phyloP scores from a whole-genome alignment of 257 asterid genomes.

The Thymus quinquecostatus region DNA sequence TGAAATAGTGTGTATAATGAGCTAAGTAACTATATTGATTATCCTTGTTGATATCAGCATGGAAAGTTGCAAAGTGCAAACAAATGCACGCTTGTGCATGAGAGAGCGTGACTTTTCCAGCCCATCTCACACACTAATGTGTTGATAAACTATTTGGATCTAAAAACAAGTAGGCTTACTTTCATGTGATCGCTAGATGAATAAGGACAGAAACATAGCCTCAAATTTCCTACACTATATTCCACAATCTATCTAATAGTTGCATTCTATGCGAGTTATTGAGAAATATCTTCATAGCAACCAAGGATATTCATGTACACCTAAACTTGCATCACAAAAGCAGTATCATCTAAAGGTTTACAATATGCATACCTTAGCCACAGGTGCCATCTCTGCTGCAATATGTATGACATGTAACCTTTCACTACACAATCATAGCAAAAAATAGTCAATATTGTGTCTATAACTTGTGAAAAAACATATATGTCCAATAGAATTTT shows the following conservation, averaged over 20 bases:
- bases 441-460: conserved; percentile 36
- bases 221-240: conserved; percentile 3
- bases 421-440: conserved; percentile 52
- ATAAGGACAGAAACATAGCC: conserved; percentile 4
- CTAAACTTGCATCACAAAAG: conserved; percentile 10
- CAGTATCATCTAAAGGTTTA: conserved; percentile 20
- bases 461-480: conserved; percentile 17
- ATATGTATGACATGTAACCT: conserved; percentile 87
- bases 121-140: not conserved
- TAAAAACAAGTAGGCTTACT: conserved; percentile 12
- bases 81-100: not conserved
- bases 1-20: not conserved
- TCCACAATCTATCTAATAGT: not conserved
- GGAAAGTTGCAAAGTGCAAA: too few relatives aligned
- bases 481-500: not conserved
- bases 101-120: not conserved
- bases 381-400: conserved; percentile 99
- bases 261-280: not conserved
- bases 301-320: conserved; percentile 1
- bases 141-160: not conserved
- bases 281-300: conserved; percentile 10
- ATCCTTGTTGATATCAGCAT: not conserved
- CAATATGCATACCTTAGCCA: conserved; percentile 77
- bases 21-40: not conserved
- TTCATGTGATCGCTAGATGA: not conserved